Evolutionary conservation across 768 basidiomycete genomes (phyloP), one percentile per base, ranked within the genome.

Genomic region (Tulasnella sp.): DNA sequence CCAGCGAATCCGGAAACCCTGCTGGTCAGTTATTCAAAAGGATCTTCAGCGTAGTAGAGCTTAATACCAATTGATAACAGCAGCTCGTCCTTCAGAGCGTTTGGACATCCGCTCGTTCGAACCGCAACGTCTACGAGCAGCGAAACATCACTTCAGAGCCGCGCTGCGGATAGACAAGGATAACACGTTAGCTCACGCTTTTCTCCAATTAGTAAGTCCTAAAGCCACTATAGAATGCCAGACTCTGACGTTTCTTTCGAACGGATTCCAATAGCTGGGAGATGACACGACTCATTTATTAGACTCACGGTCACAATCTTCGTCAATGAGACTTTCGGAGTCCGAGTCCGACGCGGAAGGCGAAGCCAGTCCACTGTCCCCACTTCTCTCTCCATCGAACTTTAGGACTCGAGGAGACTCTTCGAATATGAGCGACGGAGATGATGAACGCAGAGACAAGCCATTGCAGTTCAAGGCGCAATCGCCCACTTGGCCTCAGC

Each of bases 141-240:
- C 52, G 5, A 59, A 0, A 59, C 52, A 59, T 0, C 52, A 59
- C 26, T 59, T 59, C 32, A 35, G 40, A 62, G 70, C 19, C 17
- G 26, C 68, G 22, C 63, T 32, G 62, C 41, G 36, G 16, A 37
- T 72, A 5, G n/a, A 67, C 76, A 12, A 69, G 47, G 17, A 62
- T 70, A n/a, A 74, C 70, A 40, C 66, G 47, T 19, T 70, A 29
- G 52, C 52, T 0, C 32, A 59, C 52, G 52, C 26, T 22, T 59
- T 59, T 29, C 52, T 59, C 29, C 26, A 26, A 29, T 29, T 59
- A 29, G 52, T 59, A 32, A 29, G 52, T 8, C 14, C 32, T 2
- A 59, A 22, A 26, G 22, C 52, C 32, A 59, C 52, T 59, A 59
- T 11, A 0, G 0, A n/a, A 22, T 29, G 32, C 32, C 2, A 29